Evolutionary conservation across 2,329 filamentous ascomycete species (phyloP).

Genomic region (Colletotrichum gigasporum): DNA sequence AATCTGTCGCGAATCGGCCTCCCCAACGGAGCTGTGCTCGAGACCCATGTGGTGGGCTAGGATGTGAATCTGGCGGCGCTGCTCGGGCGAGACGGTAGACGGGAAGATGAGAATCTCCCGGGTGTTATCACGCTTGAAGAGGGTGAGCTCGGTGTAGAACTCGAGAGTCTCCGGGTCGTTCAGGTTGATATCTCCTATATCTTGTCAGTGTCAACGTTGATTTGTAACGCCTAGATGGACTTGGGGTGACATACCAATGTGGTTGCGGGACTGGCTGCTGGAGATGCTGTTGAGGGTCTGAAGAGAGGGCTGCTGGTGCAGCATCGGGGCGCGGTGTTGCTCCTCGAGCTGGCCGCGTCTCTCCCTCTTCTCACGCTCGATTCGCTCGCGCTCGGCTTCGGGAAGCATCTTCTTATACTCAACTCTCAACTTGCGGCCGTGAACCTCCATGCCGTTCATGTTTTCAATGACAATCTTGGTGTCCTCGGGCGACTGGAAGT

Average conservation of each 20-base stretch:
- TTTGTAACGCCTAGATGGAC: neutral
- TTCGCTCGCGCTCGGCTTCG: slow-evolving; percentile 90
- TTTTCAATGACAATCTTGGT: slow-evolving; percentile 91
- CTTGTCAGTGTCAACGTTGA: slow-evolving; percentile 29
- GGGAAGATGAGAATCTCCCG: slow-evolving; percentile 89
- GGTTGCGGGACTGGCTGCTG: slow-evolving; percentile 66
- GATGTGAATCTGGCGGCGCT: slow-evolving; percentile 91
- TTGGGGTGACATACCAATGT: slow-evolving; percentile 18
- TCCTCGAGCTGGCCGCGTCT: slow-evolving; percentile 95
- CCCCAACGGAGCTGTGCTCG: slow-evolving; percentile 89
- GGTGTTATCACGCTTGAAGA: slow-evolving; percentile 84
- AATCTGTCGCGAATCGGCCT: slow-evolving; percentile 87
- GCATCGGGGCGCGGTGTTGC: slow-evolving; percentile 83
- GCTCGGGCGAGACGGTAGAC: slow-evolving; percentile 79
- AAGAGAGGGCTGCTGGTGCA: slow-evolving; percentile 88
- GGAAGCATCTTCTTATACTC: slow-evolving; percentile 99
- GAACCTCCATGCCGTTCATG: slow-evolving; percentile 95
- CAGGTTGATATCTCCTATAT: slow-evolving; percentile 77
- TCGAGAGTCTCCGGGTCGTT: slow-evolving; percentile 89
- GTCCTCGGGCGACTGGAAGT: slow-evolving; percentile 95
- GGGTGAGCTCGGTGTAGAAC: slow-evolving; percentile 88
- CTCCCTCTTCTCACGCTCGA: slow-evolving; percentile 96
- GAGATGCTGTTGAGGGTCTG: slow-evolving; percentile 77
- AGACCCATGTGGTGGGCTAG: slow-evolving; percentile 95
- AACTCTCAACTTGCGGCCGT: slow-evolving; percentile 92